These are phyloP conservation scores for Cupressus sempervirens DNA, from an alignment of 75 land plant species.

Conservation along the genomic window DNA sequence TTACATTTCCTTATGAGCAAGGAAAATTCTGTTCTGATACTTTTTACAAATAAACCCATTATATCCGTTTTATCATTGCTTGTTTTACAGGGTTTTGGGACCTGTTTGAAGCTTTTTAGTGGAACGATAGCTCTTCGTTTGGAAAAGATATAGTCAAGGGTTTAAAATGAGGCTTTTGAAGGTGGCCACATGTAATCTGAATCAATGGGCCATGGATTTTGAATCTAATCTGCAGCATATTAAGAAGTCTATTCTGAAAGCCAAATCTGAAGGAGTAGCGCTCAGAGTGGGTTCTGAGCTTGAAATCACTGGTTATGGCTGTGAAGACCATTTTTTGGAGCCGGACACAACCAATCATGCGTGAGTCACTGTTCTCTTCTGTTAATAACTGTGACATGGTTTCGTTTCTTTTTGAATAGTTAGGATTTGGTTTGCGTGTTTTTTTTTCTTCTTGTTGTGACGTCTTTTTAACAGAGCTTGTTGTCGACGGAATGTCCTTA, in stretches of 20 bases:
- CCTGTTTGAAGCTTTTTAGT: not conserved
- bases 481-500: no score
- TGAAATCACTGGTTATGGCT: conserved; percentile 96
- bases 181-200: conserved; percentile 90
- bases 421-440: not conserved
- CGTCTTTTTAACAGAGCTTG: no score
- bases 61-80: not conserved
- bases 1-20: not conserved
- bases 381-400: not conserved
- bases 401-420: not conserved
- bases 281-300: conserved; percentile 94
- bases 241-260: conserved; percentile 62
- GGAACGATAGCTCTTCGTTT: not conserved
- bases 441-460: not conserved
- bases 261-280: conserved; percentile 67
- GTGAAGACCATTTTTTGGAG: conserved; percentile 96
- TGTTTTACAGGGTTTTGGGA: not conserved
- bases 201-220: conserved; percentile 99
- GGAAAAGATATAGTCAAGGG: not conserved
- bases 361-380: conserved; percentile 27
- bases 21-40: not conserved
- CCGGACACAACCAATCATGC: conserved; percentile 75
- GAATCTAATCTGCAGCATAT: conserved; percentile 78
- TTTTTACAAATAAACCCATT: not conserved
- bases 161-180: conserved; percentile 82